Base-by-base conservation (phyloP, 768 basidiomycete genomes). In the Suillus americanus region DNA sequence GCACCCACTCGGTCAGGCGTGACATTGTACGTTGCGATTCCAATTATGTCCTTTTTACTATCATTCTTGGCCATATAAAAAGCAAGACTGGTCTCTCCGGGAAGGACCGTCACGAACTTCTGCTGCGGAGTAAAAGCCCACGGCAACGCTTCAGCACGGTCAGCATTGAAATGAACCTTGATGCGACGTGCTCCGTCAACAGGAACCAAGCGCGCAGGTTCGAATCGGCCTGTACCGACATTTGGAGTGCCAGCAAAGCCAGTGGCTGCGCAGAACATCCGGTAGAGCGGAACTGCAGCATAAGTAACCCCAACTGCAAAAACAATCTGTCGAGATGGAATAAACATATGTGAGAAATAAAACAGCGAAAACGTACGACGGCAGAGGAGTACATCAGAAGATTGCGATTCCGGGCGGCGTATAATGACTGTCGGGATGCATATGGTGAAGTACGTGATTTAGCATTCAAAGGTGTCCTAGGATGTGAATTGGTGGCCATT, bases 1-100 rank as follows among this genome's bases (percentile, higher is more conserved):
- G 13, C 10, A 80, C 90, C 54, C 72, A 97, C 97, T 76, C 96
- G 85, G 73, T 94, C 93, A n/a, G 97, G 97, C 0, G 96, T 97
- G 66, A 98, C 97, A 77, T 99, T 99, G 75, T 99, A 99, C 6
- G 97, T 99, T 40, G 96, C 97, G 75, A 99, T 99, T 1, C 97
- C 97, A 71, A 99, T 96, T 61, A 99, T 86, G 73, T 99, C 97
- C 68, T 90, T 82, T 56, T 87, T 79, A 12, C 92, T 89, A 56
- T 81, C 85, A 71, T 99, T 99, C 78, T 85, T 93, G 8, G 97
- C 97, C 56, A 85, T 94, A 77, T 99, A 99, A 75, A 99, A 99
- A 12, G 97, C 97, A 65, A 99, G 79, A 65, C 92, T 94, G 3
- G 95, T 95, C 81, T 99, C 97, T 13, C 97, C 97, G 0, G 95